Conservation (phyloP, 2,329 filamentous ascomycete genomes). For the Leptographium flavum region DNA sequence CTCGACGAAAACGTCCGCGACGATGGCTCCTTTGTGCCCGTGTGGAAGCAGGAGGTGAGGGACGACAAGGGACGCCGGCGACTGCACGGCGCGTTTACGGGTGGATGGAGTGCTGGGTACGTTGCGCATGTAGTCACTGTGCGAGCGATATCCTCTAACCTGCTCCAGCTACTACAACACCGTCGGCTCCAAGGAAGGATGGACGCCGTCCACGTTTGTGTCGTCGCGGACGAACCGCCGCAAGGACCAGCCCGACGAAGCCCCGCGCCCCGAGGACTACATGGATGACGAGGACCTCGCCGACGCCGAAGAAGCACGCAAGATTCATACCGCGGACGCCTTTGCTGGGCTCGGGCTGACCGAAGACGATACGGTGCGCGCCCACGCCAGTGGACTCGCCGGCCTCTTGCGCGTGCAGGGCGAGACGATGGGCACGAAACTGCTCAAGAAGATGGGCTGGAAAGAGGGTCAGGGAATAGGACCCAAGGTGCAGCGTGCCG, state of each 20-base stretch:
- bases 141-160: no score
- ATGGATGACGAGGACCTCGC: conserved; percentile 97
- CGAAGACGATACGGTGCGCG: conserved; percentile 34
- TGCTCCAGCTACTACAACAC: conserved; percentile 97
- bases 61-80: conserved; percentile 85
- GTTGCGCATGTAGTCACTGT: conserved; percentile 20
- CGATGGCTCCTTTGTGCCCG: conserved; percentile 79
- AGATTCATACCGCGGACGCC: conserved; percentile 55
- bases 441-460: conserved; percentile 92
- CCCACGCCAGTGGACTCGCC: conserved; percentile 37
- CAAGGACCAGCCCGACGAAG: conserved; percentile 44
- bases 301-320: conserved; percentile 66
- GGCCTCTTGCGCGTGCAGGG: conserved; percentile 59
- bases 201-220: conserved; percentile 82
- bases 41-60: conserved; percentile 98
- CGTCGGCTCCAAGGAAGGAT: conserved; percentile 95
- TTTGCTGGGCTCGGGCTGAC: conserved; percentile 67
- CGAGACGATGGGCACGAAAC: conserved; percentile 74
- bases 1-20: conserved; percentile 64
- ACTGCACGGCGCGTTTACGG: conserved; percentile 90
- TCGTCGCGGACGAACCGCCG: conserved; percentile 72
- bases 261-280: conserved; percentile 64
- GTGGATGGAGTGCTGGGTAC: conserved; percentile 91
- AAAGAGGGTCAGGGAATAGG: conserved; percentile 86
- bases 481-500: conserved; percentile 64